Evolutionary conservation across 331 rosid genomes (phyloP), one percentile per base, ranked within the genome.

Genomic region (Telfairia occidentalis): DNA sequence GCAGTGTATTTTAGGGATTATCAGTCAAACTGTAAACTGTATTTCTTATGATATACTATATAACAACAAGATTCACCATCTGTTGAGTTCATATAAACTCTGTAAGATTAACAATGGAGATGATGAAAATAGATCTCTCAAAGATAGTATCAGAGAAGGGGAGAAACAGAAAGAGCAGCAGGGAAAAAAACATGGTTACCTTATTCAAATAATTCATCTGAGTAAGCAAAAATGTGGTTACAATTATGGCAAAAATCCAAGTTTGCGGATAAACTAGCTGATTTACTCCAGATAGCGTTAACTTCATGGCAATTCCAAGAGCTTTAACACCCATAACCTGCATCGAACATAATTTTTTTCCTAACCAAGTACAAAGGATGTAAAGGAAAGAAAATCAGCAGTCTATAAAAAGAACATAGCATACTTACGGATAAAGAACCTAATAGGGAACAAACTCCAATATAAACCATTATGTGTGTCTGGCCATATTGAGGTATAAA

Each of bases 321-420:
- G 98, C 98, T 85, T 89, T 94, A 67, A 94, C 98, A 75, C 98
- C 87, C 98, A 94, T 94, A 80, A 94, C 98, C 98, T 93, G 84
- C 83, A 86, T 78, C 79, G 13, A 63, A 75, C 80, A 76, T 55
- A 37, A 77, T 2, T 5, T 50, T 30, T 37, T 48, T 35, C 73
- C 46, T 30, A 19, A 71, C 30, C 46, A 72, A 29, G 28, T 28
- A 30, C 54, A 28, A 77, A 37, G 26, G 21, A 76, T 76, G 63
- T 46, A 48, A 78, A 70, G 57, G 49, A 50, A 73, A 8, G 69
- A 58, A 35, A 43, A 49, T 37, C 46, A 82, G 32, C 73, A 49
- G 55, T 75, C 15, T 5, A 73, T 52, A n/a, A 69, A n/a, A 69
- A 71, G 77, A 75, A 46, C 74, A 58, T 13, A 30, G 73, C 40